Base-by-base conservation (phyloP, 2,329 filamentous ascomycete species). In the Xylariales sp. region DNA sequence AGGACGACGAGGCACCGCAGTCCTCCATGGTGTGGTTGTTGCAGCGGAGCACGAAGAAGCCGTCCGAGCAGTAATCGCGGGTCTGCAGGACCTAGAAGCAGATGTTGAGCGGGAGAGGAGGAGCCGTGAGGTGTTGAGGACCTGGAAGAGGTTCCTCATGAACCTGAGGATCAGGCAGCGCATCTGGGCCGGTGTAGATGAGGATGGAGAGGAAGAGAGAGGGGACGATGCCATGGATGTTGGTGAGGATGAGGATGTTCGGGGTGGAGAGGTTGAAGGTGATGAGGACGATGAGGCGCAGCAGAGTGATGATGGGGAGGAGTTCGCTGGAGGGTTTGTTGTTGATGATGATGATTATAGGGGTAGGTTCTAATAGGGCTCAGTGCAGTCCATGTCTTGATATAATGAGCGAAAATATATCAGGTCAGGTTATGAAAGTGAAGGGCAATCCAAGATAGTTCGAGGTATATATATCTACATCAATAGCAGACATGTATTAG, bases 1-100 rank as follows among this genome's bases (percentile, higher is more conserved):
- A 56, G 89, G 89, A 1, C 79, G 88, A 3, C 82, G 88, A 42
- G 91, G 91, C 12, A 96, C 88, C 3, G 89, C 93, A 1, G 75
- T 96, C 3, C 65, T 93, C 2, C 76, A 79, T 27, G 93, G 93
- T 2, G 76, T 84, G 1, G 80, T 98, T 1, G 80, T 95, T 1
- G 84, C 89, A 0, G 59, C 64, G 12, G 84, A 91, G 58, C 79
- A 82, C 46, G 73, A 69, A 6, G 86, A 90, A 42, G 89, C 85
- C 0, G 72, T 96, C 1, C 66, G 76, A 43, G 81, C 78, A 4
- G 82, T 87, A 1, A 72, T 95, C 14, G 68, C 69, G 10, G 84
- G 80, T 0, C 65, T 97, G 34, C 71, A 77, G 22, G 77, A 88
- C 44, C 70, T 86, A 47, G 74, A 79, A 47, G 73, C 74, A 15